These are phyloP conservation scores for Rhizophagus sp. DNA, from an alignment of 192 early-diverging fungal genomes.

Conservation along the genomic window DNA sequence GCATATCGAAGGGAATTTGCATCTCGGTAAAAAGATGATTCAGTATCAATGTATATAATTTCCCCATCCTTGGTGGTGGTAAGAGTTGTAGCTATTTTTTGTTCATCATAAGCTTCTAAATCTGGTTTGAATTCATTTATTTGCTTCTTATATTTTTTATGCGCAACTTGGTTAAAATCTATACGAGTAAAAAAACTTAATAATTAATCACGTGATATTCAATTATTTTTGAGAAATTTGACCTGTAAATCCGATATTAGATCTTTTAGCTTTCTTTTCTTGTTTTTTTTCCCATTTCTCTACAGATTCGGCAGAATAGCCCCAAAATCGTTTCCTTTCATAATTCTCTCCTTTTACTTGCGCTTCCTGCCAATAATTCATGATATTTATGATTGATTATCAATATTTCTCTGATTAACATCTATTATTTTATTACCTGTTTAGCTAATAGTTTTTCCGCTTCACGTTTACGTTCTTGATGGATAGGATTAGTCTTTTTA, in stretches of 20 bases:
- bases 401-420: neutral
- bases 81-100: conserved; percentile 47
- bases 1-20: conserved; percentile 72
- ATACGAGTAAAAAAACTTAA: neutral
- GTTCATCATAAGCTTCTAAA: conserved; percentile 69
- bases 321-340: conserved; percentile 78
- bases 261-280: conserved; percentile 61
- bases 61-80: conserved; percentile 32
- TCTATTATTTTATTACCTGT: conserved; percentile 37
- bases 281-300: conserved; percentile 84
- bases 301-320: conserved; percentile 84
- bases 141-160: conserved; percentile 84
- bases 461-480: conserved; percentile 65
- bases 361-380: conserved; percentile 44
- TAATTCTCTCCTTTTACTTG: conserved; percentile 77
- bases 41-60: conserved; percentile 32
- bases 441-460: conserved; percentile 70
- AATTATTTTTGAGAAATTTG: neutral
- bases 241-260: conserved; percentile 84
- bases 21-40: conserved; percentile 61
- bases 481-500: conserved; percentile 65
- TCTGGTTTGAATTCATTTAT: conserved; percentile 87
- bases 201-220: too few relatives aligned
- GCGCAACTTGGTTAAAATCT: conserved; percentile 83
- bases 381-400: neutral